Base-by-base conservation (phyloP, 306 rosid genomes). In the Coriaria nepalensis region DNA sequence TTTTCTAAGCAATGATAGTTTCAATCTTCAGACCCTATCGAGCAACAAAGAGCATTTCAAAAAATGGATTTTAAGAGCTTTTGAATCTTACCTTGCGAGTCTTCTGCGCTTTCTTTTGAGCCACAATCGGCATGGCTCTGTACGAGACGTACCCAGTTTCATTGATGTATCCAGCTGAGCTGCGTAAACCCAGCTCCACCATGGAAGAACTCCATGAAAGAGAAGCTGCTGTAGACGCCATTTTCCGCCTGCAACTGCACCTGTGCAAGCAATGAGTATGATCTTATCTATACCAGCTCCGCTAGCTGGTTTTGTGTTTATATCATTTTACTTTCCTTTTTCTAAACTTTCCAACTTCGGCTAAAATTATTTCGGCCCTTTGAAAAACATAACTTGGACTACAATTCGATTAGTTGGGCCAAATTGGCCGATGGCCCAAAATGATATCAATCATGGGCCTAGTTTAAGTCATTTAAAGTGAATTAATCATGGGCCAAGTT, bases 21-120 rank as follows among this genome's bases (percentile, higher is more conserved):
- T 20, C n/a, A n/a, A n/a, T n/a, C n/a, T n/a, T n/a, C 2, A 20
- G 29, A 20, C 29, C 29, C 29, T 20, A 20, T 20, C 29, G 3
- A 14, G 0, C 9, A 6, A 5, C 38, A 44, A 50, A 33, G 13
- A 20, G 10, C 20, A 48, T 32, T 48, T 7, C 15, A 10, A 13
- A 10, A 35, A 57, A 43, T 9, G 0, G 0, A 34, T 8, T 12
- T 33, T 5, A n/a, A 43, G 15, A 40, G 52, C 33, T 61, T 37
- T 44, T 9, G 13, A 33, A 5, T 37, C 35, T 52, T 61, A 88
- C 95, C 95, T 82, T 78, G 43, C 98, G 82, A 13, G 66, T 58
- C 72, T 85, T 90, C 70, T 61, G 67, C 6, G 94, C 52, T 53
- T 85, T 90, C 83, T 85, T 79, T 54, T 85, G 94, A 53, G 95